Percentiles rank a stretch among this genome's conserved stretches.
Evolutionary conservation across 2,329 filamentous ascomycete species (phyloP).

Genomic region (Fusarium sp.): DNA sequence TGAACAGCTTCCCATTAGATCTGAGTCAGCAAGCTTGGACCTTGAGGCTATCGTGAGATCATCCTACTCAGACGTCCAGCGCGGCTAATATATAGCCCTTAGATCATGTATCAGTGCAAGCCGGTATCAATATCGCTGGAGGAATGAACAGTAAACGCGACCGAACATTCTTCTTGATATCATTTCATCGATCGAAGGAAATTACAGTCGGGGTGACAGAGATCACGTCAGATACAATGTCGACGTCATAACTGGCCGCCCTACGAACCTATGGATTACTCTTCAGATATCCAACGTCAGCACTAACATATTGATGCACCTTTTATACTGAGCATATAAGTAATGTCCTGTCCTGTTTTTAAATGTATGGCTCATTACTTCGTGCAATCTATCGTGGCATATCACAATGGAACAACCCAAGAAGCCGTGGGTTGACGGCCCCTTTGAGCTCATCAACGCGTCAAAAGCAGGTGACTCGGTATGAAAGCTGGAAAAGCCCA

Average conservation of each 20-base stretch:
- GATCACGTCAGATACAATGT: background rate
- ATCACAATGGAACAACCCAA: conserved; percentile 17
- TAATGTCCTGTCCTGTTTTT: fast-evolving
- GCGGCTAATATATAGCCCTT: fast-evolving
- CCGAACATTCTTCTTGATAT: fast-evolving
- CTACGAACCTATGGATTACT: background rate
- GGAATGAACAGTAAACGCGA: background rate
- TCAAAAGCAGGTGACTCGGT: conserved; percentile 36
- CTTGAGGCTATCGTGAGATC: background rate
- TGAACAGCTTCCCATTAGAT: fast-evolving
- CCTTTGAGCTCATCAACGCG: conserved; percentile 45
- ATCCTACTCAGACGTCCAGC: fast-evolving
- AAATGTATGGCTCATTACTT: fast-evolving
- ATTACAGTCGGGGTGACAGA: no score
- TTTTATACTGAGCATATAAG: background rate
- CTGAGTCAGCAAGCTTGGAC: background rate
- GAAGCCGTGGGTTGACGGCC: conserved; percentile 47
- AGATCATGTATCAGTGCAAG: background rate
- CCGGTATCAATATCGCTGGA: fast-evolving
- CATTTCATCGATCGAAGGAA: background rate
- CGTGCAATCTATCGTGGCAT: fast-evolving
- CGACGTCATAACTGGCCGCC: background rate
- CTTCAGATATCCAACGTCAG: conserved; percentile 5
- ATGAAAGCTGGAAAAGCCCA: background rate
- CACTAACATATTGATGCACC: background rate